Evolutionary conservation across 2,329 filamentous ascomycete genomes (phyloP).

Genomic region (Aspergillus sp.): DNA sequence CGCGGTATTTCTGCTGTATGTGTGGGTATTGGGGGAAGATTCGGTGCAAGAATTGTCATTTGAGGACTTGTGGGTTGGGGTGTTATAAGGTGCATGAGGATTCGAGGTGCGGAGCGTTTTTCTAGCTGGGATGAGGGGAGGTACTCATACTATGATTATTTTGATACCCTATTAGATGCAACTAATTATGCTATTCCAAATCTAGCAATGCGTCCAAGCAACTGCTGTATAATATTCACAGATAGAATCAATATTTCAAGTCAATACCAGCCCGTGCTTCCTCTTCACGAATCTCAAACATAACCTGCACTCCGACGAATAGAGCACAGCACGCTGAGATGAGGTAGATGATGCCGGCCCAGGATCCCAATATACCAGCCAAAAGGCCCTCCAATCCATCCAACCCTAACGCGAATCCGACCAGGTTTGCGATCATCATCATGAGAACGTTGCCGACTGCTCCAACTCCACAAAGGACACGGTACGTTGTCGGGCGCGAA

Average conservation of each 20-base stretch:
- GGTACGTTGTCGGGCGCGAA: slow-evolving; percentile 68
- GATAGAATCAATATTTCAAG: slow-evolving; percentile 69
- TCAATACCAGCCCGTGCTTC: slow-evolving; percentile 80
- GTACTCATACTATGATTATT: no score
- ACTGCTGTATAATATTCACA: slow-evolving; percentile 1
- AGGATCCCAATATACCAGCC: slow-evolving; percentile 72
- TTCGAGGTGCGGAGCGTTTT: slow-evolving; percentile 48
- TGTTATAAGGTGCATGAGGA: slow-evolving; percentile 53
- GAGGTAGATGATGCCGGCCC: slow-evolving; percentile 75
- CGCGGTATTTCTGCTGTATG: slow-evolving; percentile 49
- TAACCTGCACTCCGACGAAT: slow-evolving; percentile 85
- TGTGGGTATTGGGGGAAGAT: slow-evolving; percentile 55
- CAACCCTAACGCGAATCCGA: slow-evolving; percentile 89
- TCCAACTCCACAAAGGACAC: slow-evolving; percentile 77
- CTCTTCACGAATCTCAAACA: slow-evolving; percentile 90
- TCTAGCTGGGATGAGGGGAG: slow-evolving; percentile 17
- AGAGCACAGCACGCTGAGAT: slow-evolving; percentile 68
- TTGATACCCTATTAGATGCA: not conserved
- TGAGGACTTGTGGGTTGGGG: slow-evolving; percentile 49
- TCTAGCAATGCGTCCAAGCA: not conserved
- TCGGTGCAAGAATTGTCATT: slow-evolving; percentile 50
- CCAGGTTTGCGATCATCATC: slow-evolving; percentile 94
- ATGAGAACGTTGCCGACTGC: slow-evolving; percentile 83
- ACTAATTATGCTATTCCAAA: not conserved
- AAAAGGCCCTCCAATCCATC: slow-evolving; percentile 82